Percentiles rank a stretch among this genome's conserved stretches.
Evolutionary conservation across 2,329 filamentous ascomycete species (phyloP).

Genomic region (Sclerotiophoma versabilis): DNA sequence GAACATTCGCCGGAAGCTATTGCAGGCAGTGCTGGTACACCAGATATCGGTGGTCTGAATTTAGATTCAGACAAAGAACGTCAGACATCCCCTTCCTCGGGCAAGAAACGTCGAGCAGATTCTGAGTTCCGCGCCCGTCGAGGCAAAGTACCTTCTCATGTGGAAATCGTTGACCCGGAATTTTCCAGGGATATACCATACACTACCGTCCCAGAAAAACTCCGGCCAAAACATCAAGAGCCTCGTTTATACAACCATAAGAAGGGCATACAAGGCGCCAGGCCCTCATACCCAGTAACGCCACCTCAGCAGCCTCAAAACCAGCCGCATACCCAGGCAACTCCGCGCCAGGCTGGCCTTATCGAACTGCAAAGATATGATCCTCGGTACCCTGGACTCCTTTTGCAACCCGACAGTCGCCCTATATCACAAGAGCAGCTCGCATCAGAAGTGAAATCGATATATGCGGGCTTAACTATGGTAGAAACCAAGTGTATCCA

Average conservation of each 20-base stretch:
- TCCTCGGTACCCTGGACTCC: constrained; percentile 49
- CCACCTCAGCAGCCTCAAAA: not conserved
- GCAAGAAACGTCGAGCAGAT: constrained; percentile 42
- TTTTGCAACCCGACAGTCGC: constrained; percentile 68
- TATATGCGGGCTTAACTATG: constrained; percentile 83
- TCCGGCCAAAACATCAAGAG: constrained; percentile 26
- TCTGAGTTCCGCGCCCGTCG: constrained; percentile 32
- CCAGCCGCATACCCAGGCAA: too few species aligned
- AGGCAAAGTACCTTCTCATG: constrained; percentile 35
- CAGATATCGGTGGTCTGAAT: constrained; percentile 35
- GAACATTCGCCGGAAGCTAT: constrained; percentile 37
- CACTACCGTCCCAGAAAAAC: constrained; percentile 23
- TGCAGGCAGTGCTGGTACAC: constrained; percentile 33
- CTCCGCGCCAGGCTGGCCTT: constrained; percentile 42
- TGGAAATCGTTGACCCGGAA: constrained; percentile 27
- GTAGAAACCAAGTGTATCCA: constrained; percentile 89
- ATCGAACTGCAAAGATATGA: constrained; percentile 41
- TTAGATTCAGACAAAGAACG: constrained; percentile 32
- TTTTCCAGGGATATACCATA: constrained; percentile 33
- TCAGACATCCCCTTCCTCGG: constrained; percentile 32
- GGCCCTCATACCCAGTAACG: too few species aligned
- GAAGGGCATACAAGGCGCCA: constrained; percentile 19
- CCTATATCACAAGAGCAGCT: constrained; percentile 80
- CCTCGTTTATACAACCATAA: constrained; percentile 32
- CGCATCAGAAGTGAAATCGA: constrained; percentile 80